Percentiles rank a stretch among this genome's conserved stretches.
These are phyloP conservation scores for Calonectria hongkongensis DNA, from an alignment of 2,329 filamentous ascomycete species.

Conservation along the genomic window DNA sequence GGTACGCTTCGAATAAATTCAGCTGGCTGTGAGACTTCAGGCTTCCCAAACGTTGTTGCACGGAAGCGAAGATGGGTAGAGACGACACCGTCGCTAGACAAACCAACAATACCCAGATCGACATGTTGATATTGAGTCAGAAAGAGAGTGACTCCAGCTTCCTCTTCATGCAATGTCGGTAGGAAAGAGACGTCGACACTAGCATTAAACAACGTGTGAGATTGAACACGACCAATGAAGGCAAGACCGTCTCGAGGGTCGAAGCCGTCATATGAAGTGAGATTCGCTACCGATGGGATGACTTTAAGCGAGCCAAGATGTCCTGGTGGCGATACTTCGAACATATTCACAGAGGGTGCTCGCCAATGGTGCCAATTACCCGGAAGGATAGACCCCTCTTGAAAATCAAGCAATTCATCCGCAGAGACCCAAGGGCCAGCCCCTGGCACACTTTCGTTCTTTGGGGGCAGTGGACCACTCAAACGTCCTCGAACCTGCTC, in stretches of 20 bases:
- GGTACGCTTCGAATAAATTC: neutral
- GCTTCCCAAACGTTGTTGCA: no score
- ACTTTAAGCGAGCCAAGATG: constrained; percentile 62
- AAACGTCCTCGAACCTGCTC: constrained; percentile 48
- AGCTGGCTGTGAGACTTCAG: neutral
- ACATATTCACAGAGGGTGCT: constrained; percentile 53
- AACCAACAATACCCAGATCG: constrained; percentile 64
- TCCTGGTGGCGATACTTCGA: constrained; percentile 64
- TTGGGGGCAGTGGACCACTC: constrained; percentile 55
- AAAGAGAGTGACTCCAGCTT: constrained; percentile 72
- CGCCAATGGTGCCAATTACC: no score
- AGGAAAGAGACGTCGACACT: constrained; percentile 57
- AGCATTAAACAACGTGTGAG: constrained; percentile 25
- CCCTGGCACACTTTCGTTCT: constrained; percentile 13
- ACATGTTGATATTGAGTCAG: constrained; percentile 73
- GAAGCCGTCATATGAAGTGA: constrained; percentile 63
- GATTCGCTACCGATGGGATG: constrained; percentile 68
- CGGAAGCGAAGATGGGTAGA: no score
- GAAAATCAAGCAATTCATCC: constrained; percentile 18
- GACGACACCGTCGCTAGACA: constrained; percentile 39
- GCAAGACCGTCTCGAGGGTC: neutral
- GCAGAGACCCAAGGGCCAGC: constrained; percentile 10
- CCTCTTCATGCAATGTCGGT: constrained; percentile 62
- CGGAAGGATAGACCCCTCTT: neutral
- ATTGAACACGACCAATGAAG: constrained; percentile 26